A percentile compares a stretch with the other conserved stretches of the same genome.
Evolutionary conservation across 1,284 basidiomycete species (phyloP).

Genomic region (Irpex sp.): DNA sequence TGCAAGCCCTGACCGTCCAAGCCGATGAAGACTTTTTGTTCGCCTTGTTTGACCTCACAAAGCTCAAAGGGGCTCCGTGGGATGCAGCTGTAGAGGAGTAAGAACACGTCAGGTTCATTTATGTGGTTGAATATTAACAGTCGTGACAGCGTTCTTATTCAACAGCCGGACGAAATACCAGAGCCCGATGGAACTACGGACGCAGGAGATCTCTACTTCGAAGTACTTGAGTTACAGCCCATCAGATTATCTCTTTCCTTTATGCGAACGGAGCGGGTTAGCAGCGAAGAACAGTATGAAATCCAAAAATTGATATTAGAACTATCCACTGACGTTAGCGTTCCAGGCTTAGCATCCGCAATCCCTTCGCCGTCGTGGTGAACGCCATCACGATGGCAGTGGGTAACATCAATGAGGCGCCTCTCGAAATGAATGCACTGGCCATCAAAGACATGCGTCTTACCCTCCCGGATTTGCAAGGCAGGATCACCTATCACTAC

Average conservation of each 20-base stretch:
- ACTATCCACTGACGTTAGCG: constrained; percentile 2
- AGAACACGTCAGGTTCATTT: constrained; percentile 23
- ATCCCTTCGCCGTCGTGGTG: constrained; percentile 90
- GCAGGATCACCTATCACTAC: constrained; percentile 90
- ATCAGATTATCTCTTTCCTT: constrained; percentile 93
- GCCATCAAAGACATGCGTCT: constrained; percentile 94
- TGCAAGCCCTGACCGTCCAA: constrained; percentile 95
- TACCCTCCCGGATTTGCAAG: constrained; percentile 80
- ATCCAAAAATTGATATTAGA: background rate
- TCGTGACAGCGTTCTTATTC: constrained; percentile 66
- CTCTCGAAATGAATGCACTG: constrained; percentile 93
- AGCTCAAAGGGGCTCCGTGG: constrained; percentile 90
- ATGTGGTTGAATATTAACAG: background rate
- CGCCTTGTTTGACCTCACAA: constrained; percentile 88
- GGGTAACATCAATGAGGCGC: constrained; percentile 96
- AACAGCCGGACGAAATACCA: constrained; percentile 71
- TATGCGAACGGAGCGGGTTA: constrained; percentile 93
- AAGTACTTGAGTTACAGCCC: constrained; percentile 96
- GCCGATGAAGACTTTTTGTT: constrained; percentile 97
- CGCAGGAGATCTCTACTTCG: constrained; percentile 90
- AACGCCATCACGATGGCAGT: constrained; percentile 97
- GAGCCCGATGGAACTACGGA: constrained; percentile 69
- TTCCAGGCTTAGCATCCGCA: constrained; percentile 74
- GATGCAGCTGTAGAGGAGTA: constrained; percentile 76
- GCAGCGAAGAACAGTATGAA: constrained; percentile 86